Conservation (phyloP, 768 basidiomycete species). For the Leccinum boreale region DNA sequence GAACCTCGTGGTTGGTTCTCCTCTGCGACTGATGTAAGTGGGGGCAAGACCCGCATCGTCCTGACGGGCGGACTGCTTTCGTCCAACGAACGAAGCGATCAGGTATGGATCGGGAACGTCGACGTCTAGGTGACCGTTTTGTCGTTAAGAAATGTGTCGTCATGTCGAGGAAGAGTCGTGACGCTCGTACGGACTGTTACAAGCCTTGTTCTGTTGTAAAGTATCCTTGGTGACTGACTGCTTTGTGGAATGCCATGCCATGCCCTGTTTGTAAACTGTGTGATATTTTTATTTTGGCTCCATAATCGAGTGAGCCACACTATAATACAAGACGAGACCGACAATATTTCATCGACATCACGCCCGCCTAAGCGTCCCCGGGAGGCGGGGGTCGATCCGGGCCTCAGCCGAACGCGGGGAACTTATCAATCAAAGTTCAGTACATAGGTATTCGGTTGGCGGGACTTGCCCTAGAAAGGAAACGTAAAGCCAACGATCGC, state of each 20-base stretch:
- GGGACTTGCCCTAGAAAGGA: too few relatives aligned
- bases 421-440: too few relatives aligned
- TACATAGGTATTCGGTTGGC: too few relatives aligned
- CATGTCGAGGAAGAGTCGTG: background rate
- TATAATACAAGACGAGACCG: too few relatives aligned
- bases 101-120: constrained; percentile 41
- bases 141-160: background rate
- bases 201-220: background rate
- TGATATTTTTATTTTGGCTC: too few relatives aligned
- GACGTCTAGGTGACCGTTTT: constrained; percentile 5
- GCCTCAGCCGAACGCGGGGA: too few relatives aligned
- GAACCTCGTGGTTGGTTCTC: constrained; percentile 45
- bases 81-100: constrained; percentile 39
- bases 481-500: too few relatives aligned
- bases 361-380: too few relatives aligned
- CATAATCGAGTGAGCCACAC: too few relatives aligned
- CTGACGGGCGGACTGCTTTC: constrained; percentile 41
- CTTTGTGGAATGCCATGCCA: background rate
- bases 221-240: background rate
- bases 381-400: too few relatives aligned
- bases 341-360: too few relatives aligned
- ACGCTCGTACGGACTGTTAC: background rate
- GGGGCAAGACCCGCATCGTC: constrained; percentile 27
- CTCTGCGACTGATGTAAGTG: constrained; percentile 22
- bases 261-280: too few relatives aligned